phyloP scores from a whole-genome alignment of 495 filamentous ascomycete genomes.

The Annulohypoxylon maeteangense region DNA sequence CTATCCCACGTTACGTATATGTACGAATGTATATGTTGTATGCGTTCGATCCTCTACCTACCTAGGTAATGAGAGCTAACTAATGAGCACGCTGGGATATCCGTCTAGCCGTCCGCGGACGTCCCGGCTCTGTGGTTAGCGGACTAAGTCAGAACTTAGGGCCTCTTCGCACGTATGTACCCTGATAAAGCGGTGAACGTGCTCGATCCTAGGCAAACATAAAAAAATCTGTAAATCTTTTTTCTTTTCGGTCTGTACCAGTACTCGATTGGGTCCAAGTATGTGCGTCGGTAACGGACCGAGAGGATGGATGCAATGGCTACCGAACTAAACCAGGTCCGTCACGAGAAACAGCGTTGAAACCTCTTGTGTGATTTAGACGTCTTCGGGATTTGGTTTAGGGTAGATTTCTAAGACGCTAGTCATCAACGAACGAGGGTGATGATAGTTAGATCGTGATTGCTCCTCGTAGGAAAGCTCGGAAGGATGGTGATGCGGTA shows the following conservation, averaged over 20 bases:
- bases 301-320: not conserved
- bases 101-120: slow-evolving; percentile 16
- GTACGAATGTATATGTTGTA: slow-evolving; percentile 16
- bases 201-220: slow-evolving; percentile 12
- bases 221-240: not conserved
- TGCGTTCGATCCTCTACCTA: slow-evolving; percentile 17
- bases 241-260: slow-evolving; percentile 8
- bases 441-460: slow-evolving; percentile 16
- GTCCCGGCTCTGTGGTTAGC: slow-evolving; percentile 35
- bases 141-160: not conserved
- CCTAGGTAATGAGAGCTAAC: not conserved
- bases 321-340: not conserved
- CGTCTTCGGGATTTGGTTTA: not conserved
- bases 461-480: slow-evolving; percentile 6
- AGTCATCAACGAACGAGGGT: slow-evolving; percentile 8
- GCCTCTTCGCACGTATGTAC: slow-evolving; percentile 21
- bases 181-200: slow-evolving; percentile 32
- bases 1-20: slow-evolving; percentile 10
- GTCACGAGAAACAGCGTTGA: slow-evolving; percentile 6
- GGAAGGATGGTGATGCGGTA: slow-evolving; percentile 26
- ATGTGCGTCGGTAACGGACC: slow-evolving; percentile 8
- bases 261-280: slow-evolving; percentile 9
- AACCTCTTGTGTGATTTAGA: not conserved
- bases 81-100: slow-evolving; percentile 10
- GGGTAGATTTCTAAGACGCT: not conserved